These are phyloP conservation scores for Xylaria bambusicola DNA, from an alignment of 495 filamentous ascomycete species.

Conservation along the genomic window DNA sequence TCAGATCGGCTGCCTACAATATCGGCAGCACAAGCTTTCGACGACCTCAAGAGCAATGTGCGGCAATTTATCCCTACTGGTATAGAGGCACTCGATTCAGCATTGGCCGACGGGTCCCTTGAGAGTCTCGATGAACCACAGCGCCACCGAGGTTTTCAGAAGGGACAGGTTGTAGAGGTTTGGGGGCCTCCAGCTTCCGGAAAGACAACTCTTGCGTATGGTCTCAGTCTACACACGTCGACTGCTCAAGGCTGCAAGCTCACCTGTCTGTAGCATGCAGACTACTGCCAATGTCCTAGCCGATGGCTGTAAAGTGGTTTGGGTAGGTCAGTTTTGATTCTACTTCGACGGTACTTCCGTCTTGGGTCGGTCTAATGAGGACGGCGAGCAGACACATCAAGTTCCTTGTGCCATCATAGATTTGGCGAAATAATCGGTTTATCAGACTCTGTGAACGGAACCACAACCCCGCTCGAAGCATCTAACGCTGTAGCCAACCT, in stretches of 20 bases:
- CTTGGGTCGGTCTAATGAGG: background rate
- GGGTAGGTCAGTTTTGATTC: constrained; percentile 70
- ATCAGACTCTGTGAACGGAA: background rate
- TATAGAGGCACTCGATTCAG: constrained; percentile 61
- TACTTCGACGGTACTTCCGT: background rate
- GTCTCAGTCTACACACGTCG: background rate
- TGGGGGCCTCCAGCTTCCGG: constrained; percentile 88
- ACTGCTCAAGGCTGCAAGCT: constrained; percentile 8
- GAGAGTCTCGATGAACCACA: constrained; percentile 18
- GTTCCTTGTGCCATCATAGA: constrained; percentile 24
- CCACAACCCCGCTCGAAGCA: background rate
- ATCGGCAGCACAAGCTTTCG: constrained; percentile 81
- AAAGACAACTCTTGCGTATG: constrained; percentile 81
- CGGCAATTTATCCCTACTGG: constrained; percentile 65
- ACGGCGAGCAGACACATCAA: constrained; percentile 16
- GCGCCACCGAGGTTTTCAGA: constrained; percentile 59
- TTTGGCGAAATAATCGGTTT: constrained; percentile 28
- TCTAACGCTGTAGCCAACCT: constrained; percentile 25
- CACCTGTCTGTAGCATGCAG: constrained; percentile 58
- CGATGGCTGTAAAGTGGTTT: constrained; percentile 68
- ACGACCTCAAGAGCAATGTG: constrained; percentile 55
- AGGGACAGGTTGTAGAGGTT: constrained; percentile 82
- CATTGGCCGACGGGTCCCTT: constrained; percentile 39
- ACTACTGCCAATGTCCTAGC: constrained; percentile 63
- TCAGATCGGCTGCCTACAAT: constrained; percentile 81